These are phyloP conservation scores for Eimeria necatrix DNA, from an alignment of 169 alveolate genomes.

Conservation along the genomic window DNA sequence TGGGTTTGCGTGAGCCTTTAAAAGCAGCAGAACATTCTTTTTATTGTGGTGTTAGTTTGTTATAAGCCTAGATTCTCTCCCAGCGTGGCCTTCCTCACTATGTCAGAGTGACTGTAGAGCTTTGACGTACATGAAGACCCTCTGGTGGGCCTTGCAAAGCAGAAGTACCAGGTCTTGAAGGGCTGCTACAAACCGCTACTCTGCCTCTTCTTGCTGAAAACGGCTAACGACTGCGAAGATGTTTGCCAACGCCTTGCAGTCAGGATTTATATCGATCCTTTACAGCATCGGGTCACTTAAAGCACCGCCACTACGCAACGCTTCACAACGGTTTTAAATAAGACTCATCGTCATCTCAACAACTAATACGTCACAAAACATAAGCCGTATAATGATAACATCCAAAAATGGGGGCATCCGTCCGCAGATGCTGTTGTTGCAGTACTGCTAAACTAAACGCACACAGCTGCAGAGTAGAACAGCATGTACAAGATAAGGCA, in stretches of 20 bases:
- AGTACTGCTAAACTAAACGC: no score
- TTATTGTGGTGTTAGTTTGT: no score
- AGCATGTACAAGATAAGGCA: background rate
- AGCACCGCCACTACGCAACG: background rate
- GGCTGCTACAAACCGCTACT: background rate
- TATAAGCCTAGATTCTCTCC: background rate
- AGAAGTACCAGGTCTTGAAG: conserved; percentile 26
- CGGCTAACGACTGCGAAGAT: conserved; percentile 81
- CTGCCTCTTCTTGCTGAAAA: no score
- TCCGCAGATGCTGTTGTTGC: no score
- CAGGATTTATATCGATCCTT: conserved; percentile 96
- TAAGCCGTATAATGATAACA: no score
- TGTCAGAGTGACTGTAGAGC: background rate
- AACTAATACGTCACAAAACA: no score
- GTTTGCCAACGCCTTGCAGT: conserved; percentile 96
- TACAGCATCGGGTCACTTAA: conserved; percentile 94
- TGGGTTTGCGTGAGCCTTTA: no score
- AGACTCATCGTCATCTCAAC: no score
- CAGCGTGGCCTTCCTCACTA: conserved; percentile 6
- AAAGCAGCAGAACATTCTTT: no score
- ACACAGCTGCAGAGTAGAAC: no score
- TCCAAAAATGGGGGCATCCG: no score
- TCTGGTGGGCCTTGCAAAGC: conserved; percentile 30
- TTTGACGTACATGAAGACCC: background rate
- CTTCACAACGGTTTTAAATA: no score